These are phyloP conservation scores for Gracilaria caudata DNA, from an alignment of 23 red algal species.

Conservation along the genomic window DNA sequence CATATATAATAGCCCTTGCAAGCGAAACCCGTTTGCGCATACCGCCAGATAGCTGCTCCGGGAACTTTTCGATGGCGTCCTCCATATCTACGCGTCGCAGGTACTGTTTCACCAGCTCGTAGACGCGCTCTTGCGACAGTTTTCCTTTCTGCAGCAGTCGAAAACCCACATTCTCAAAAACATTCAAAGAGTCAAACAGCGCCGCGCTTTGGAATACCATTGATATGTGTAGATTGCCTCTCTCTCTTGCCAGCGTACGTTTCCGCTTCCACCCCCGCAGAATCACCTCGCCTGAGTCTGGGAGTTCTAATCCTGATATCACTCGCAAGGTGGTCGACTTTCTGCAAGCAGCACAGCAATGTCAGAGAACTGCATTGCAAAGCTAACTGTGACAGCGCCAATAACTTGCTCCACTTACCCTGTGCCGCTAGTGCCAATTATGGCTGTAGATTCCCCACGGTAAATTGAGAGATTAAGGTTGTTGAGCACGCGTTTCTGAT, in stretches of 20 bases:
- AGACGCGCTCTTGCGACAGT: constrained; percentile 53
- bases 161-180: constrained; percentile 92
- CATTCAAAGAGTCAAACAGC: constrained; percentile 82
- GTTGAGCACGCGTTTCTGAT: constrained; percentile 47
- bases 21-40: constrained; percentile 77
- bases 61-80: constrained; percentile 61
- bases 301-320: constrained; percentile 81
- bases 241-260: background rate
- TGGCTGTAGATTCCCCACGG: constrained; percentile 72
- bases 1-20: constrained; percentile 78
- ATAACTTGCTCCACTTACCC: constrained; percentile 26
- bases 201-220: constrained; percentile 93
- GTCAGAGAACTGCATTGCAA: background rate
- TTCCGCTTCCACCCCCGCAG: constrained; percentile 51
- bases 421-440: constrained; percentile 87
- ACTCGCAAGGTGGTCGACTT: constrained; percentile 84
- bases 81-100: constrained; percentile 66
- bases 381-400: background rate
- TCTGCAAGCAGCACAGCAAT: background rate
- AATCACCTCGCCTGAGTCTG: constrained; percentile 62
- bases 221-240: constrained; percentile 43
- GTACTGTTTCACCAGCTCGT: constrained; percentile 54
- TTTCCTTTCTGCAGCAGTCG: constrained; percentile 42
- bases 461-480: constrained; percentile 60
- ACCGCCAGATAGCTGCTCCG: constrained; percentile 72